These are phyloP conservation scores for Globisporangium splendens DNA, from an alignment of 352 stramenopile species.

Conservation along the genomic window DNA sequence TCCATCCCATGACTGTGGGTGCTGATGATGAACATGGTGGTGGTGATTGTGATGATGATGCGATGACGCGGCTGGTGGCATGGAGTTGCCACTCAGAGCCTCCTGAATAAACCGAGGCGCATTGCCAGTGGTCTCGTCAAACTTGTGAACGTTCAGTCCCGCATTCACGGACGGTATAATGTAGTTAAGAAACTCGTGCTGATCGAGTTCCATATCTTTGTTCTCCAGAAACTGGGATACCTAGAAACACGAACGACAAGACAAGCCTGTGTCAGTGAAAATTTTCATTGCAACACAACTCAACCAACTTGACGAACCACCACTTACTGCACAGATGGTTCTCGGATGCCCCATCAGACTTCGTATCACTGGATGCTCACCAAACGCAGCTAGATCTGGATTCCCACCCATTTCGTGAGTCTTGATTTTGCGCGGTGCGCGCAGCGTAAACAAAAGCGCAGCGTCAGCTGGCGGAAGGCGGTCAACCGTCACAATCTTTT, in stretches of 20 bases:
- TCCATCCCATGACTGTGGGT: conserved; percentile 10
- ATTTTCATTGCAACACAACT: background rate
- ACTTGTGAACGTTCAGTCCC: conserved; percentile 46
- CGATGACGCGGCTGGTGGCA: conserved; percentile 14
- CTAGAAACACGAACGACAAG: too few species aligned
- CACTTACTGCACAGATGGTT: conserved; percentile 64
- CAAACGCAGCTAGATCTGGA: conserved; percentile 52
- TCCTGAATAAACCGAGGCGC: conserved; percentile 12
- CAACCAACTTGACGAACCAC: background rate
- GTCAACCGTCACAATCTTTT: conserved; percentile 74
- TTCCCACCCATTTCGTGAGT: conserved; percentile 77
- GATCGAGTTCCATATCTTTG: conserved; percentile 82
- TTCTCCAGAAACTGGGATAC: conserved; percentile 79
- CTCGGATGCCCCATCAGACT: conserved; percentile 56
- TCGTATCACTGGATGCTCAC: conserved; percentile 63
- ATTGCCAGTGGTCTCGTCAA: conserved; percentile 11
- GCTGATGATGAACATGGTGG: conserved; percentile 7
- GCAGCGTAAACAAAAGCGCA: conserved; percentile 71
- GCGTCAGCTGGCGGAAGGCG: conserved; percentile 60
- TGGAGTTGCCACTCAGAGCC: conserved; percentile 3
- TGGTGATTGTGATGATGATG: conserved; percentile 26
- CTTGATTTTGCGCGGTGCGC: conserved; percentile 69
- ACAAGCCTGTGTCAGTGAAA: background rate
- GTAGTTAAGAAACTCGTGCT: conserved; percentile 77
- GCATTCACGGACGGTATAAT: conserved; percentile 80